These are phyloP conservation scores for Knoxdaviesia proteae DNA, from an alignment of 2,329 filamentous ascomycete species.

Conservation along the genomic window DNA sequence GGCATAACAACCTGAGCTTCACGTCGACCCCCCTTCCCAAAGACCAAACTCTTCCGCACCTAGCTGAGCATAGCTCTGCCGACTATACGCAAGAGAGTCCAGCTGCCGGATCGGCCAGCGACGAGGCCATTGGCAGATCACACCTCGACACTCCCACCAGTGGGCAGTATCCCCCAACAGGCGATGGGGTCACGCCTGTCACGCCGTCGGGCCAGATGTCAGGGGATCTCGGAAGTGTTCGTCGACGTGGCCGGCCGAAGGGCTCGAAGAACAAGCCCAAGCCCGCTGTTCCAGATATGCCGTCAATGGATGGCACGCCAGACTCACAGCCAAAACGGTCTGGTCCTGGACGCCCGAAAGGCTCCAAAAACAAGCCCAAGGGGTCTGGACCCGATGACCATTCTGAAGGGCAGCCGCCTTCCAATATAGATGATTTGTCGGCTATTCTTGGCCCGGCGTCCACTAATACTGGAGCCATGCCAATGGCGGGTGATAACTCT, in stretches of 20 bases:
- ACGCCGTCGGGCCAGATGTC: slow-evolving; percentile 4
- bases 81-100: too few relatives aligned
- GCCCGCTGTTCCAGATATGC: neutral
- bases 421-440: neutral
- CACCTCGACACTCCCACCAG: neutral
- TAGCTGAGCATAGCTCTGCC: too few relatives aligned
- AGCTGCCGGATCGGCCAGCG: too few relatives aligned
- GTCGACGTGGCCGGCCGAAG: slow-evolving; percentile 31
- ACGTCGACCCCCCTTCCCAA: too few relatives aligned
- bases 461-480: too few relatives aligned
- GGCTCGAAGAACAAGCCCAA: slow-evolving; percentile 23
- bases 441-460: too few relatives aligned
- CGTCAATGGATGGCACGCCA: slow-evolving; percentile 1
- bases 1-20: too few relatives aligned
- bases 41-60: too few relatives aligned
- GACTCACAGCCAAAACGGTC: slow-evolving; percentile 1
- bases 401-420: slow-evolving; percentile 2
- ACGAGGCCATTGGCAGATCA: too few relatives aligned
- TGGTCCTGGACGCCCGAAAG: slow-evolving; percentile 27
- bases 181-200: slow-evolving; percentile 2
- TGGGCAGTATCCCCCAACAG: slow-evolving; percentile 2
- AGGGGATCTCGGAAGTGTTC: neutral
- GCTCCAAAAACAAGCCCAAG: slow-evolving; percentile 22
- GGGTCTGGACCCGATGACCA: neutral
- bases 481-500: too few relatives aligned